Conservation (phyloP, 352 stramenopile species). For the Pythium scleroteichum region DNA sequence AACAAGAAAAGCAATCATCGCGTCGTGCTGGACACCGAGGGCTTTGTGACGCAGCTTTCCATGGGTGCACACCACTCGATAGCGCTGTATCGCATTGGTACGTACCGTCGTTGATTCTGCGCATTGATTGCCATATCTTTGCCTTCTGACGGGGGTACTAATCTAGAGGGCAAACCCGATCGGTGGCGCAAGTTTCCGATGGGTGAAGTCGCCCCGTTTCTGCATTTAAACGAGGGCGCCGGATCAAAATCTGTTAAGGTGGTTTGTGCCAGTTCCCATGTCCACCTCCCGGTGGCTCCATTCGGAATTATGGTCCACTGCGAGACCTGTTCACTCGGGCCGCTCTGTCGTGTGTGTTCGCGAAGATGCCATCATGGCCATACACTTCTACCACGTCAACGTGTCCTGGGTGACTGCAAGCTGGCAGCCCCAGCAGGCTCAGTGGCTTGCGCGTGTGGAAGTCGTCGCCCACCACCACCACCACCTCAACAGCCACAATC, state of each 20-base stretch:
- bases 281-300: conserved; percentile 11
- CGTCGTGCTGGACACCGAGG: conserved; percentile 12
- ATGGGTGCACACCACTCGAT: conserved; percentile 58
- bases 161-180: conserved; percentile 44
- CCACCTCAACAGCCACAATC: not conserved
- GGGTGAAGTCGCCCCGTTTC: conserved; percentile 22
- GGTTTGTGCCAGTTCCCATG: conserved; percentile 38
- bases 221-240: conserved; percentile 21
- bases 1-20: conserved; percentile 10
- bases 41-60: conserved; percentile 58
- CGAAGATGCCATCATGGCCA: conserved; percentile 55
- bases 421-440: not conserved
- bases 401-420: not conserved
- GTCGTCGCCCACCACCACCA: conserved; percentile 10
- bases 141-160: too few relatives aligned
- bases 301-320: conserved; percentile 55
- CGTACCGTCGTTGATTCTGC: too few relatives aligned
- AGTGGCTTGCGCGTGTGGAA: conserved; percentile 13
- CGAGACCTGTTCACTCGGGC: conserved; percentile 38
- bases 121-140: too few relatives aligned
- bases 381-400: conserved; percentile 13
- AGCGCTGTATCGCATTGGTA: conserved; percentile 44
- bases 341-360: conserved; percentile 53
- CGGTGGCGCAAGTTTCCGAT: conserved; percentile 68
- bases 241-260: conserved; percentile 8